Conservation (phyloP, 768 basidiomycete species). For the Psilocybe subaeruginosa region DNA sequence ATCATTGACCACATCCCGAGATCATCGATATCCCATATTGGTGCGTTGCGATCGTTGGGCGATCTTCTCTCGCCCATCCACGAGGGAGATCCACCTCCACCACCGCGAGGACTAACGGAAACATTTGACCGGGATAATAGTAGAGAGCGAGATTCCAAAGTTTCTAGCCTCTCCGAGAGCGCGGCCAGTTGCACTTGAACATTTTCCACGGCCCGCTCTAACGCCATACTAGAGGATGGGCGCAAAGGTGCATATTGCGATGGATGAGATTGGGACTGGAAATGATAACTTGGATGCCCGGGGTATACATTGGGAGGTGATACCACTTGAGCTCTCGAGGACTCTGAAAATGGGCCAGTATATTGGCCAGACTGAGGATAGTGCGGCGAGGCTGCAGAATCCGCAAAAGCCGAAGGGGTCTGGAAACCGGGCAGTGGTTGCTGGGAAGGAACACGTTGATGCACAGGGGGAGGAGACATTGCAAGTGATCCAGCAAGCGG, state of each 20-base stretch:
- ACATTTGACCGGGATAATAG: conserved; percentile 43
- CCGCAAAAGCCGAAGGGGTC: conserved; percentile 74
- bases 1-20: conserved; percentile 84
- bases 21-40: conserved; percentile 75
- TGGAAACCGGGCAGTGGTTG: conserved; percentile 76
- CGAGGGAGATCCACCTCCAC: conserved; percentile 40
- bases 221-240: conserved; percentile 50
- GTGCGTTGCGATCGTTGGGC: conserved; percentile 37
- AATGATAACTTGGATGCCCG: conserved; percentile 36
- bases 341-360: conserved; percentile 39
- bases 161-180: conserved; percentile 81
- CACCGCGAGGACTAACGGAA: conserved; percentile 36
- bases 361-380: conserved; percentile 40
- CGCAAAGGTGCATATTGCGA: conserved; percentile 39
- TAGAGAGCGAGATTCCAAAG: conserved; percentile 51
- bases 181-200: conserved; percentile 84
- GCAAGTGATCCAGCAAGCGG: conserved; percentile 67
- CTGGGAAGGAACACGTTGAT: conserved; percentile 51
- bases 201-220: conserved; percentile 80
- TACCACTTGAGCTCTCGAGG: conserved; percentile 37
- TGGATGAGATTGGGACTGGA: conserved; percentile 34
- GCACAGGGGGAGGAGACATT: conserved; percentile 55
- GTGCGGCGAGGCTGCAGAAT: conserved; percentile 41
- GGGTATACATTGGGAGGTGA: conserved; percentile 42
- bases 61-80: conserved; percentile 42